A percentile compares a stretch with the other conserved stretches of the same genome.
These are phyloP conservation scores for Solanum medicagineum DNA, from an alignment of 257 asterid species.

Conservation along the genomic window DNA sequence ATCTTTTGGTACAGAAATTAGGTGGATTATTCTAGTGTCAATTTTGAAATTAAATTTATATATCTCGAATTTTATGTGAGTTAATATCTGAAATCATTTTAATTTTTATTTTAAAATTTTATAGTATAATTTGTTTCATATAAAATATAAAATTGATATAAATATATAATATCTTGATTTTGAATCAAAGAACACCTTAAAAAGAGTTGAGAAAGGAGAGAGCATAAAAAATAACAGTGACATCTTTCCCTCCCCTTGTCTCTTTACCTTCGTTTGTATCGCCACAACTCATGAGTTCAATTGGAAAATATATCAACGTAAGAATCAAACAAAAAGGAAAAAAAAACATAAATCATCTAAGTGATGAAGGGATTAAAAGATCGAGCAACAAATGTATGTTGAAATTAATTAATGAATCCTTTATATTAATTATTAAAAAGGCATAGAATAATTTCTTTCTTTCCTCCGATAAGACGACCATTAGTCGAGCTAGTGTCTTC, in stretches of 20 bases:
- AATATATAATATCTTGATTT: not conserved
- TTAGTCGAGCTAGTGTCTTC: not conserved
- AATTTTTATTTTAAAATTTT: not conserved
- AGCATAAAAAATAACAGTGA: not conserved
- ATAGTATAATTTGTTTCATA: not conserved
- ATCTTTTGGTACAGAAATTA: not conserved
- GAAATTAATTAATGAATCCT: not conserved
- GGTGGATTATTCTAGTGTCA: not conserved
- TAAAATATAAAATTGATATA: not conserved
- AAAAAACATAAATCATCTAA: not conserved
- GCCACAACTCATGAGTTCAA: not conserved
- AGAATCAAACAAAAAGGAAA: fast-evolving
- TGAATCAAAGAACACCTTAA: not conserved
- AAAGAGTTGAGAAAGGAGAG: not conserved
- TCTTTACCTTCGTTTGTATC: not conserved
- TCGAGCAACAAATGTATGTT: not conserved
- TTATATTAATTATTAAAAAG: not conserved
- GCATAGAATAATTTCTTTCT: not conserved
- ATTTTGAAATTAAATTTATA: not conserved
- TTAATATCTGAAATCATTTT: not conserved
- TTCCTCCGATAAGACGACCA: not conserved
- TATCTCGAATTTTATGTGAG: not conserved
- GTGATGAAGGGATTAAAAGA: not conserved
- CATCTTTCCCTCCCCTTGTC: fast-evolving
- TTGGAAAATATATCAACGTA: not conserved